Conservation (phyloP, 495 filamentous ascomycete species). For the Achaetomiella virescens region DNA sequence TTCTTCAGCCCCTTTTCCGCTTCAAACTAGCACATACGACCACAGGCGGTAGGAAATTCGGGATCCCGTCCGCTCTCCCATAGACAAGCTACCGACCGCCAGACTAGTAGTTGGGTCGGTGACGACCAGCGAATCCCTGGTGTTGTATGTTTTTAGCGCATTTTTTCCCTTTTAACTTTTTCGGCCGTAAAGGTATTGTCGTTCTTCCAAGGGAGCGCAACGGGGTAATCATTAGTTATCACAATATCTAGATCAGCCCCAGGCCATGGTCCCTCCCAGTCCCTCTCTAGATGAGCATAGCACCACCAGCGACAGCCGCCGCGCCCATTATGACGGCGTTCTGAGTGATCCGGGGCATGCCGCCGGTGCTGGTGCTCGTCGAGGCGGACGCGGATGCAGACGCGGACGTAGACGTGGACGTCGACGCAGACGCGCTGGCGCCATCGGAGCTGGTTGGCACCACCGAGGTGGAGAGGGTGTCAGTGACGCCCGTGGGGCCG, state of each 20-base stretch:
- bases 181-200: background rate
- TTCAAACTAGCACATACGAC: too few species aligned
- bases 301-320: slow-evolving; percentile 24
- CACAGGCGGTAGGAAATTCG: too few species aligned
- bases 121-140: slow-evolving; percentile 34
- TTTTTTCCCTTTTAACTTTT: background rate
- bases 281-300: slow-evolving; percentile 17
- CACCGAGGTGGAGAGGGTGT: background rate
- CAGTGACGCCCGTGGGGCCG: slow-evolving; percentile 9
- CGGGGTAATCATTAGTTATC: background rate
- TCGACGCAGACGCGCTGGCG: slow-evolving; percentile 5
- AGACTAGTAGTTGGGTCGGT: slow-evolving; percentile 41
- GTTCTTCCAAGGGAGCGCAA: too few species aligned
- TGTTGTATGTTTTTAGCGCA: slow-evolving; percentile 38
- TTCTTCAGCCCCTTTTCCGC: too few species aligned
- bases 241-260: background rate
- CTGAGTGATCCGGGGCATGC: slow-evolving; percentile 30
- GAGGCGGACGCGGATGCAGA: slow-evolving; percentile 6
- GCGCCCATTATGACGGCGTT: slow-evolving; percentile 25
- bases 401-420: background rate
- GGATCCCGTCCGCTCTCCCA: too few species aligned
- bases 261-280: background rate
- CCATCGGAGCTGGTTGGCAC: slow-evolving; percentile 19
- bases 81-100: too few species aligned
- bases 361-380: slow-evolving; percentile 28